These are phyloP conservation scores for Fusarium decemcellulare DNA, from an alignment of 2,329 filamentous ascomycete species.

Conservation along the genomic window DNA sequence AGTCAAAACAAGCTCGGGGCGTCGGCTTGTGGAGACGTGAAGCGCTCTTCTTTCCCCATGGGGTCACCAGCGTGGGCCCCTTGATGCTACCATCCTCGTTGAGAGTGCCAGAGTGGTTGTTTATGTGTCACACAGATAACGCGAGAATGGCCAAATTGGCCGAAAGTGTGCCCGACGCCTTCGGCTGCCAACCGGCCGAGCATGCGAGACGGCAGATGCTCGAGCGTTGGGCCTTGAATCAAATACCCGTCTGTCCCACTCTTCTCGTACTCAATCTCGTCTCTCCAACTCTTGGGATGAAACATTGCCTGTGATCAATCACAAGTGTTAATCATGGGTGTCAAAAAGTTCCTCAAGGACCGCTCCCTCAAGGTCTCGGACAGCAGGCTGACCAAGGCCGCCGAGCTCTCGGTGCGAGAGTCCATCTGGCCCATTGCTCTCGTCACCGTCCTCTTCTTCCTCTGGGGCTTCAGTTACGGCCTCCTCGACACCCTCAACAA, in stretches of 20 bases:
- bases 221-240: neutral
- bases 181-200: constrained; percentile 36
- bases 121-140: neutral
- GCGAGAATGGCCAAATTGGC: constrained; percentile 15
- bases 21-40: constrained; percentile 6
- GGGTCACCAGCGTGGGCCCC: constrained; percentile 18
- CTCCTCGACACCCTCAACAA: constrained; percentile 64
- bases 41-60: constrained; percentile 34
- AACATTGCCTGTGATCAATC: neutral
- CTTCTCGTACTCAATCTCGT: neutral
- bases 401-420: constrained; percentile 74
- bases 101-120: neutral
- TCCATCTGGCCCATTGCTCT: constrained; percentile 77
- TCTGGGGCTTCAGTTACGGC: constrained; percentile 64
- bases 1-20: neutral
- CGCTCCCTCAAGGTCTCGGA: constrained; percentile 62
- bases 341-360: constrained; percentile 60
- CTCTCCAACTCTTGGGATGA: neutral
- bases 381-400: constrained; percentile 57
- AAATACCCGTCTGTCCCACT: constrained; percentile 20
- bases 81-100: constrained; percentile 20
- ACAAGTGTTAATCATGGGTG: constrained; percentile 53
- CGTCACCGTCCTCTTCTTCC: constrained; percentile 62
- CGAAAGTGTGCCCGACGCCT: constrained; percentile 29
- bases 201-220: constrained; percentile 3